Base-by-base conservation (phyloP, 768 basidiomycete species). In the Tylopilus cervinicoccineus region DNA sequence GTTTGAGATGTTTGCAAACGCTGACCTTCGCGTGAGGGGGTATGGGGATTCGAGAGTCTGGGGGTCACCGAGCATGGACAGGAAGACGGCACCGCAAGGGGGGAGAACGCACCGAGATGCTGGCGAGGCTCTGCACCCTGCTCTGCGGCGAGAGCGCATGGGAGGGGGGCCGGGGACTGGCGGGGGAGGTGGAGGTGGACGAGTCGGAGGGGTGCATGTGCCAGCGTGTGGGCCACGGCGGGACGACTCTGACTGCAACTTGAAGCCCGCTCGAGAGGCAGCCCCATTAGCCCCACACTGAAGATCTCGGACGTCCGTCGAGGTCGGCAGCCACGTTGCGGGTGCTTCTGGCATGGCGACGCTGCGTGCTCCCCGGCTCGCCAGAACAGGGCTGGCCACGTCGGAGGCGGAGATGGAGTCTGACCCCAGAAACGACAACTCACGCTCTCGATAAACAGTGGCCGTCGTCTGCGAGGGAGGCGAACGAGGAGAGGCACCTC, bases 21-120 rank as follows among this genome's bases (percentile, higher is more conserved):
- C 59, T 64, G 76, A 73, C 31, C 65, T 70, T 45, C 66, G 66
- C 37, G 68, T 71, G 27, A 63, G 56, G 38, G 78, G 73, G 54
- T 80, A 80, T 50, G 67, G 66, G 24, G 63, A 58, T 22, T 56
- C 61, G n/a, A 48, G 36, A 24, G 66, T 57, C 66, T 67, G 44
- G 11, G 12, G 26, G 24, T 29, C 31, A 14, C 38, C 46, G 20
- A 46, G 33, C 14, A 32, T 12, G n/a, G n/a, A n/a, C n/a, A n/a
- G 32, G 34, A 43, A 10, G 16, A 27, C 20, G n/a, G 28, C 12
- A 29, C 14, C 27, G 43, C 8, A 23, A 37, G 28, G 42, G 9
- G 1, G 24, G 20, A 13, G 1, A 11, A 42, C 58, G 17, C 12
- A 67, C 65, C 6, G 65, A 60, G 17, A 57, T 44, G 27, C 65